phyloP scores from a whole-genome alignment of 805 yeast genomes.

The Schizosaccharomyces octosporus region DNA sequence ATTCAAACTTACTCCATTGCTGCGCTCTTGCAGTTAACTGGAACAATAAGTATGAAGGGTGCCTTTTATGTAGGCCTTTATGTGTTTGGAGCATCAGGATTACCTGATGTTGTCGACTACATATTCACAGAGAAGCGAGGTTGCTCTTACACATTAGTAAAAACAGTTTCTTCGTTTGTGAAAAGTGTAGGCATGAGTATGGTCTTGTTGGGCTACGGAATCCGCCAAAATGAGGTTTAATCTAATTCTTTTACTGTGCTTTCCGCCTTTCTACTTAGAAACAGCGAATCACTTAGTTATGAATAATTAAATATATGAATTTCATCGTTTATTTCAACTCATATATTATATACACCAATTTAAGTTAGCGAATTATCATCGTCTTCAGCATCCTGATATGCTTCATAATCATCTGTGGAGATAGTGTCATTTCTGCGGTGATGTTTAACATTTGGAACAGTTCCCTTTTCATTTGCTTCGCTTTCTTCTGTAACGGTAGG shows the following conservation, averaged over 20 bases:
- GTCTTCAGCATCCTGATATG: background rate
- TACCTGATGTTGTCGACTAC: slow-evolving; percentile 14
- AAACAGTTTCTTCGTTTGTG: slow-evolving; percentile 13
- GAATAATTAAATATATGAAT: too few relatives aligned
- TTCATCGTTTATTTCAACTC: too few relatives aligned
- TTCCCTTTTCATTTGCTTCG: background rate
- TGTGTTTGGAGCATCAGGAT: slow-evolving; percentile 14
- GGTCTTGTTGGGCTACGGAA: slow-evolving; percentile 16
- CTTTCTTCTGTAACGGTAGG: background rate
- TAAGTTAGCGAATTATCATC: background rate
- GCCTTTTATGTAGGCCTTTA: slow-evolving; percentile 17
- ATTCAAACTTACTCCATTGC: slow-evolving; percentile 17
- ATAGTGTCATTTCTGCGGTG: background rate
- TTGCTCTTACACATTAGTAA: slow-evolving; percentile 13
- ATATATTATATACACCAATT: too few relatives aligned
- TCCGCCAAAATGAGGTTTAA: slow-evolving; percentile 1
- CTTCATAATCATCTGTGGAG: background rate
- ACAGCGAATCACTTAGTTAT: too few relatives aligned
- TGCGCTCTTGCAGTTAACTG: slow-evolving; percentile 16
- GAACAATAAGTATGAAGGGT: slow-evolving; percentile 15
- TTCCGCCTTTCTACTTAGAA: too few relatives aligned
- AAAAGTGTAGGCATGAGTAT: slow-evolving; percentile 19
- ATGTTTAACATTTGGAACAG: background rate
- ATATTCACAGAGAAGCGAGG: slow-evolving; percentile 14
- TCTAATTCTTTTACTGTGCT: too few relatives aligned